Conservation (phyloP, 257 asterid genomes). For the Fraxinus anomala region DNA sequence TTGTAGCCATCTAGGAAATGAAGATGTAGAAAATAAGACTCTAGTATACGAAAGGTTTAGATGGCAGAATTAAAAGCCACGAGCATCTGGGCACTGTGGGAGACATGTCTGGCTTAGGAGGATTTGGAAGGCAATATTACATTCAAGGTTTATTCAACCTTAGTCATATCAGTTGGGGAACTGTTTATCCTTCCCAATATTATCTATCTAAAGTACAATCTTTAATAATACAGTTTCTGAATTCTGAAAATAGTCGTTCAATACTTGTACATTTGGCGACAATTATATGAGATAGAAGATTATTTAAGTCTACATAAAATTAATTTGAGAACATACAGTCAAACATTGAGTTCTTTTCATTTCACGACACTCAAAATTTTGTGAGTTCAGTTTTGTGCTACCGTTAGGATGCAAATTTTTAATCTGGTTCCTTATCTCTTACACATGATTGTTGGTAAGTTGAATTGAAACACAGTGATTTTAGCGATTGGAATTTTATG, state of each 20-base stretch:
- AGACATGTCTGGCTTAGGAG: background rate
- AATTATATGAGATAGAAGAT: background rate
- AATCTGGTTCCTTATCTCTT: slow-evolving; percentile 8
- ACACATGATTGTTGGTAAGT: background rate
- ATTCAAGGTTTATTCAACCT: background rate
- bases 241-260: slow-evolving; percentile 15
- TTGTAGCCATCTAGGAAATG: background rate
- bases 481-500: slow-evolving; percentile 14
- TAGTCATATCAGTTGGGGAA: background rate
- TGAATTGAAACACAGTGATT: background rate
- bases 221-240: slow-evolving; percentile 12
- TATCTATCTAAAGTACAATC: slow-evolving; percentile 5
- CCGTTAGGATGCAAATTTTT: background rate
- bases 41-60: background rate
- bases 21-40: background rate
- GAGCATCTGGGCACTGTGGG: background rate
- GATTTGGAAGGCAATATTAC: background rate
- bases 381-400: slow-evolving; percentile 12
- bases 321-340: slow-evolving; percentile 3
- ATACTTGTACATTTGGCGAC: background rate
- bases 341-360: background rate
- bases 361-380: background rate
- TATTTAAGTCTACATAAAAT: background rate
- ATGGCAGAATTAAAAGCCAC: background rate
- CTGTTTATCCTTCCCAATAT: slow-evolving; percentile 5